Conservation (phyloP, 148 eudicot genomes). For the Rhododendron vialii region DNA sequence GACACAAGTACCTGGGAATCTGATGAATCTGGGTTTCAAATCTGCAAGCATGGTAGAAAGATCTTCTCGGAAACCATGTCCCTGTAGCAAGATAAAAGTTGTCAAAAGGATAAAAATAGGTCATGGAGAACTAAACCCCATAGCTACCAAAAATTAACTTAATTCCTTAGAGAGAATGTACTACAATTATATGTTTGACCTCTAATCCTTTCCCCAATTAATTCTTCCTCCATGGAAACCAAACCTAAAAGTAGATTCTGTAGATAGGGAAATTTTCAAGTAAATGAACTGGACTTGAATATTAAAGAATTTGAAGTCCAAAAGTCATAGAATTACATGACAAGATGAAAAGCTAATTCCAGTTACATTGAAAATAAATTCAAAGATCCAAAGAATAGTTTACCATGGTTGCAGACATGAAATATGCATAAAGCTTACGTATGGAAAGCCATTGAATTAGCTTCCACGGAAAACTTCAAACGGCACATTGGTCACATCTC, state of each 20-base stretch:
- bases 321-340: not conserved
- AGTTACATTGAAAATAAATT: not conserved
- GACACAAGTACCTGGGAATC: conserved; percentile 74
- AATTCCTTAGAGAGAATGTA: not conserved
- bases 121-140: not conserved
- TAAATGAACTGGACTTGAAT: not conserved
- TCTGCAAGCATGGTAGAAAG: conserved; percentile 68
- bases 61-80: conserved; percentile 87
- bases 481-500: not conserved
- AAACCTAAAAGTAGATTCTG: not conserved
- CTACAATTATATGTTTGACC: not conserved
- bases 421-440: not conserved
- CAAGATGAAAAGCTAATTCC: not conserved
- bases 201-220: too few relatives aligned
- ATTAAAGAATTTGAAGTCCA: not conserved
- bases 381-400: not conserved
- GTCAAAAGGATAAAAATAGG: not conserved
- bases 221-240: not conserved
- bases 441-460: not conserved
- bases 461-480: not conserved
- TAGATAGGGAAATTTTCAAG: not conserved
- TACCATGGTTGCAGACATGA: not conserved
- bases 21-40: conserved; percentile 76
- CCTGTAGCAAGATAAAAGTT: conserved; percentile 35
- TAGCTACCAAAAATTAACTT: not conserved